A percentile compares a stretch with the other conserved stretches of the same genome.
Conservation (phyloP, 2,329 filamentous ascomycete species). For the Colletotrichum liriopes region DNA sequence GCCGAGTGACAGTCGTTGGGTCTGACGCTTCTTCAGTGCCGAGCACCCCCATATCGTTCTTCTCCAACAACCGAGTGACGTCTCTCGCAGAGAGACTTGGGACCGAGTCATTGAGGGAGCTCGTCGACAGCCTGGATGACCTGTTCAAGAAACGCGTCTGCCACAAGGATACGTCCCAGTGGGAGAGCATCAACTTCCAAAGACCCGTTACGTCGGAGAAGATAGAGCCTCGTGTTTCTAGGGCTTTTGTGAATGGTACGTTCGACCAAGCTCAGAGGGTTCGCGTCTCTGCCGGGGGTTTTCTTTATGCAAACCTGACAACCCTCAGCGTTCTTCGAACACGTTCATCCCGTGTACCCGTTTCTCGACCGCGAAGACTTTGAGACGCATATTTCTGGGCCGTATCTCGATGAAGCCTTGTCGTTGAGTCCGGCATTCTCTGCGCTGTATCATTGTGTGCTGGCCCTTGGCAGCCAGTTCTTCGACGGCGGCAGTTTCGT, state of each 20-base stretch:
- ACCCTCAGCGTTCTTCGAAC: conserved; percentile 52
- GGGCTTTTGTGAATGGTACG: background rate
- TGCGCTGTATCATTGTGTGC: conserved; percentile 51
- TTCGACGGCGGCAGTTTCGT: conserved; percentile 44
- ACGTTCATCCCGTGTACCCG: conserved; percentile 55
- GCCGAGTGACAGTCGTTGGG: too few species aligned
- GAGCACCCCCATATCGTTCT: background rate
- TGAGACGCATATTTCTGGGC: background rate
- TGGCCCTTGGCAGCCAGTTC: conserved; percentile 54
- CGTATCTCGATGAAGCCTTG: background rate
- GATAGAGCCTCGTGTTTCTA: too few species aligned
- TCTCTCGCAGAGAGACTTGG: background rate
- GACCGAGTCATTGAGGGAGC: background rate
- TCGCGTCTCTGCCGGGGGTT: background rate
- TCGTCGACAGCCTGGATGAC: background rate
- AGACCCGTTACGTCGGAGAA: background rate
- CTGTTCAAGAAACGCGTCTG: background rate
- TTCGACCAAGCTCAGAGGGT: background rate
- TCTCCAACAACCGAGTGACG: background rate
- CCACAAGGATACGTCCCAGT: background rate
- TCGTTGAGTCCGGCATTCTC: conserved; percentile 47
- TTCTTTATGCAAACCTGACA: background rate
- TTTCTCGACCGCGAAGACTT: conserved; percentile 50
- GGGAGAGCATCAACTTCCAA: background rate
- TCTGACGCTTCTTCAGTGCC: too few species aligned